Evolutionary conservation across 345 rosid genomes (phyloP), one percentile per base, ranked within the genome.

Genomic region (Pelargonium nanum): DNA sequence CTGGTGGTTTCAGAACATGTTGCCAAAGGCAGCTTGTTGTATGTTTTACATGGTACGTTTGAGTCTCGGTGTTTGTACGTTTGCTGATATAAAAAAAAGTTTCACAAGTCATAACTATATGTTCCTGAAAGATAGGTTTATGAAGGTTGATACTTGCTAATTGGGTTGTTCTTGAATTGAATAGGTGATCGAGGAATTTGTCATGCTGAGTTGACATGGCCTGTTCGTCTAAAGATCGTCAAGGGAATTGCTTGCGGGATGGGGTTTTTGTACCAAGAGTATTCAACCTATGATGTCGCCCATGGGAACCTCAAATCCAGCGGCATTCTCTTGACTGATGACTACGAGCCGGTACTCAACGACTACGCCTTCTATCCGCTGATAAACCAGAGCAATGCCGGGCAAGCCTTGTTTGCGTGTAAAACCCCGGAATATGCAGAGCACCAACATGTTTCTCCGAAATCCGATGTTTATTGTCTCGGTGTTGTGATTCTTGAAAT

Each of bases 241-340:
- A 63, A 67, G 25, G 96, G 97, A 50, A 65, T 85, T 6, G 89
- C 91, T 0, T 69, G 54, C 34, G 96, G 96, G 19, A 60, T 85
- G 65, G 74, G 71, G 21, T 81, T 81, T 77, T 78, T 92, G 9
- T 89, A 81, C 26, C 57, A 66, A 4, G 82, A 89, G 44, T 71
- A 85, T 51, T 58, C 64, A 19, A 64, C 76, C 48, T 62, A 64
- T n/a, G 75, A 64, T 6, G 68, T 87, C 45, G 91, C 96, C 20
- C 99, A 92, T 44, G 95, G 98, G 1, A 85, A 92, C 68, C 81
- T 92, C 26, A 92, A 87, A 75, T 83, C 97, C 24, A 82, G 91
- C 74, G 89, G 87, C 59, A 66, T 92, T 21, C 80, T 92, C 15
- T 67, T 92, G 4, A 59, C 60, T 10, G 62, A 75, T 1, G 74